Evolutionary conservation across 805 yeast genomes (phyloP), one percentile per base, ranked within the genome.

Genomic region (Metschnikowia lochheadii): DNA sequence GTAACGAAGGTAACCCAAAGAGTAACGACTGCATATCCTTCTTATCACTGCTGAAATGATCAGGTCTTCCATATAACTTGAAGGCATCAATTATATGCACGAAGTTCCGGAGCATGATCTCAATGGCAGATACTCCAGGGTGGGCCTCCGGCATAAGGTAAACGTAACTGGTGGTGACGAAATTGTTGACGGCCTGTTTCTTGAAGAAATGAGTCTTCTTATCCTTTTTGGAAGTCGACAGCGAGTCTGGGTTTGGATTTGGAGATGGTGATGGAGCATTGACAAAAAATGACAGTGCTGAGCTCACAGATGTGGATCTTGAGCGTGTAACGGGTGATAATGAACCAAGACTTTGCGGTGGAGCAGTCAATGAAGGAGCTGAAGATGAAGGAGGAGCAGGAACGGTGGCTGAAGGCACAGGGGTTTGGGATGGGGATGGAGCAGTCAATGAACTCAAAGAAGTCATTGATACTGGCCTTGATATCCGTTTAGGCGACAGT

Each of bases 141-240:
- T 87, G 95, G 23, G 79, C 63, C 48, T 79, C 82, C 3, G 95
- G 94, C 75, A 87, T 81, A 60, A 89, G 66, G 64, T 88, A 89
- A 46, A 89, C 57, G 53, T 66, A 69, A 49, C 66, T 62, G 20
- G 77, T 68, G 37, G 61, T 50, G 15, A 66, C 71, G 49, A 67
- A 70, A 47, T 63, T 56, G 55, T 53, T 53, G 43, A 57, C 55
- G 43, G 64, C 61, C 50, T 67, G 67, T 40, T 52, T 53, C 52
- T 67, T 66, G 56, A 68, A 61, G 52, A 66, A 66, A 41, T 50
- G 51, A 32, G 32, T 26, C 15, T 51, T 34, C 18, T 33, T 44
- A 18, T 20, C 40, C n/a, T 37, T 18, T 3, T 11, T 15, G 34
- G 48, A 38, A 2, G 49, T 31, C 13, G 54, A 55, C 29, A 48